A percentile compares a stretch with the other conserved stretches of the same genome.
Evolutionary conservation across 2,329 filamentous ascomycete species (phyloP).

Genomic region (Aspergillus phoenicis): DNA sequence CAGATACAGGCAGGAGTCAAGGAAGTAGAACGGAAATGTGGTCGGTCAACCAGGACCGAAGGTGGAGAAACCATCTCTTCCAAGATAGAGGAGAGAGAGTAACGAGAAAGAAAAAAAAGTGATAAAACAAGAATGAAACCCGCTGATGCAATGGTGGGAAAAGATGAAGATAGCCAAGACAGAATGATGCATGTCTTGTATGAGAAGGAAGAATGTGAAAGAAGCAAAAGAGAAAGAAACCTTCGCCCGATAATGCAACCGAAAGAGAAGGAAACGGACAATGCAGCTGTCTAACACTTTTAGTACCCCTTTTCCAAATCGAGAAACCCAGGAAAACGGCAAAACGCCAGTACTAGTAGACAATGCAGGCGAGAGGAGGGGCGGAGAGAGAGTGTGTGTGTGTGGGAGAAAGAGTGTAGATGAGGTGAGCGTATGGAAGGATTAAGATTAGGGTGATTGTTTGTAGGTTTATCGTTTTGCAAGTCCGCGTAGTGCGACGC

Average conservation of each 20-base stretch:
- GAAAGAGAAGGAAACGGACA: conserved; percentile 3
- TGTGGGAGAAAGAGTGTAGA: conserved; percentile 12
- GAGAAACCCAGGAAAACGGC: conserved; percentile 15
- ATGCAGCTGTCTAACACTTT: conserved; percentile 16
- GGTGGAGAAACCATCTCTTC: background rate
- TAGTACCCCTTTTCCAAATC: conserved; percentile 11
- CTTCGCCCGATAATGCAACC: conserved; percentile 14
- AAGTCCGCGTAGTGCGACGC: conserved; percentile 42
- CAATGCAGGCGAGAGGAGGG: conserved; percentile 10
- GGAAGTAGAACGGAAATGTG: conserved; percentile 1
- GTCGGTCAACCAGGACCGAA: background rate
- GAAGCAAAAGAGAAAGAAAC: background rate
- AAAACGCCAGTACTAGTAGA: conserved; percentile 19
- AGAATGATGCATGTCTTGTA: background rate
- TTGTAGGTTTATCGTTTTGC: conserved; percentile 25
- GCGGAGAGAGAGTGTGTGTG: background rate
- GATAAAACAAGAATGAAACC: conserved; percentile 1
- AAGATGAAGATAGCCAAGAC: background rate
- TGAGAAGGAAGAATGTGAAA: background rate
- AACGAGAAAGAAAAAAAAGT: background rate
- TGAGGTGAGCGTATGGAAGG: conserved; percentile 3
- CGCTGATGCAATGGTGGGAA: conserved; percentile 2
- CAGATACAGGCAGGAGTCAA: conserved; percentile 11
- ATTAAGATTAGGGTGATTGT: background rate
- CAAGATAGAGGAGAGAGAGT: background rate